These are phyloP conservation scores for Salix udensis DNA, from an alignment of 345 rosid species.

Conservation along the genomic window DNA sequence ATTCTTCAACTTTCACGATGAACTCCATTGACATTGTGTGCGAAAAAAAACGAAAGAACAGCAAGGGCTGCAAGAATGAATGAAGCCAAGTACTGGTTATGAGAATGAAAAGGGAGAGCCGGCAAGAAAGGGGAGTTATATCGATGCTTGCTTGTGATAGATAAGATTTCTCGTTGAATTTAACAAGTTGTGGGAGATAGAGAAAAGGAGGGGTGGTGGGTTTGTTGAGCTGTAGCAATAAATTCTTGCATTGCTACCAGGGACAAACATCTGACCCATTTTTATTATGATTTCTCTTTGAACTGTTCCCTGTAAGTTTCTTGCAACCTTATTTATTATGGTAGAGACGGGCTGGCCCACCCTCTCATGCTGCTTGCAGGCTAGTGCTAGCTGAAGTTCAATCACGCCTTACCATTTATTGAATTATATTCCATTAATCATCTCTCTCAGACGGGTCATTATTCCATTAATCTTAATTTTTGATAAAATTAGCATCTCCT, in stretches of 20 bases:
- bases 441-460: too few relatives aligned
- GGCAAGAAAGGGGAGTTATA: not conserved
- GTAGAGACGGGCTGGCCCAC: conserved; percentile 13
- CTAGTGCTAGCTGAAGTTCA: too few relatives aligned
- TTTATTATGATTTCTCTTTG: not conserved
- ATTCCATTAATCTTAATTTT: too few relatives aligned
- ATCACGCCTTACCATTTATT: too few relatives aligned
- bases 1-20: conserved; percentile 68
- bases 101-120: not conserved
- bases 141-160: not conserved
- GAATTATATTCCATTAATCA: too few relatives aligned
- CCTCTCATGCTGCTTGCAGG: not conserved
- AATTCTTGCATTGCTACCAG: not conserved
- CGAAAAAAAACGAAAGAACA: not conserved
- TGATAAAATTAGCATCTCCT: too few relatives aligned
- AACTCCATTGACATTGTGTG: conserved; percentile 36
- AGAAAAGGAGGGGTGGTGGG: conserved; percentile 3
- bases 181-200: not conserved
- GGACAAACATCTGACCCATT: not conserved
- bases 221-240: conserved; percentile 33
- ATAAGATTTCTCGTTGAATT: conserved; percentile 8
- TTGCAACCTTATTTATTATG: conserved; percentile 19
- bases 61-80: not conserved
- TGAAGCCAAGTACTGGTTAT: not conserved
- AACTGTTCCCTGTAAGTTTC: not conserved